These are phyloP conservation scores for Oryza coarctata DNA, from an alignment of 176 grass and related monocot genomes.

Conservation along the genomic window DNA sequence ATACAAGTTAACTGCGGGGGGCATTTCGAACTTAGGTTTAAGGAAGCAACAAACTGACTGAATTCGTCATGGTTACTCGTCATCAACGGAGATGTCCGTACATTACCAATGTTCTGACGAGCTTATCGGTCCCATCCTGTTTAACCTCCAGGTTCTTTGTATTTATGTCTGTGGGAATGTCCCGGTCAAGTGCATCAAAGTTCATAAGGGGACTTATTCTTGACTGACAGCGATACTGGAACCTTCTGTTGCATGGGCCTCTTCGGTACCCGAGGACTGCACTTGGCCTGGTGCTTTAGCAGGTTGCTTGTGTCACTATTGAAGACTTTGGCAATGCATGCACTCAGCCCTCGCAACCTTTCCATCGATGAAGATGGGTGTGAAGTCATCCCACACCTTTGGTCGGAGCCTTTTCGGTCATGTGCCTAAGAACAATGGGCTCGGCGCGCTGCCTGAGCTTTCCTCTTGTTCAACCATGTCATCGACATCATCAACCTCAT, in stretches of 20 bases:
- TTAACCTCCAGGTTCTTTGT: slow-evolving; percentile 18
- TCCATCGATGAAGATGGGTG: background rate
- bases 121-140: background rate
- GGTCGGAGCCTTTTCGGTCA: slow-evolving; percentile 21
- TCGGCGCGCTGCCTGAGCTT: background rate
- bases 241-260: background rate
- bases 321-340: slow-evolving; percentile 27
- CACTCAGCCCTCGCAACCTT: slow-evolving; percentile 24
- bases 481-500: background rate
- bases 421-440: background rate
- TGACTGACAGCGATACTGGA: background rate
- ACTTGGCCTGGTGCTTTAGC: slow-evolving; percentile 11
- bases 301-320: slow-evolving; percentile 23
- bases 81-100: slow-evolving; percentile 27
- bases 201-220: slow-evolving; percentile 23
- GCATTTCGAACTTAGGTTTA: slow-evolving; percentile 38
- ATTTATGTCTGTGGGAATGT: background rate
- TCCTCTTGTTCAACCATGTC: slow-evolving; percentile 23
- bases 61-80: background rate
- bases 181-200: background rate
- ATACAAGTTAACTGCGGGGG: background rate
- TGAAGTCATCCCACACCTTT: slow-evolving; percentile 38
- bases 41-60: slow-evolving; percentile 31
- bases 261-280: background rate
- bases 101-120: slow-evolving; percentile 23